Base-by-base conservation (phyloP, 768 basidiomycete genomes). In the Trametes cinnabarina region DNA sequence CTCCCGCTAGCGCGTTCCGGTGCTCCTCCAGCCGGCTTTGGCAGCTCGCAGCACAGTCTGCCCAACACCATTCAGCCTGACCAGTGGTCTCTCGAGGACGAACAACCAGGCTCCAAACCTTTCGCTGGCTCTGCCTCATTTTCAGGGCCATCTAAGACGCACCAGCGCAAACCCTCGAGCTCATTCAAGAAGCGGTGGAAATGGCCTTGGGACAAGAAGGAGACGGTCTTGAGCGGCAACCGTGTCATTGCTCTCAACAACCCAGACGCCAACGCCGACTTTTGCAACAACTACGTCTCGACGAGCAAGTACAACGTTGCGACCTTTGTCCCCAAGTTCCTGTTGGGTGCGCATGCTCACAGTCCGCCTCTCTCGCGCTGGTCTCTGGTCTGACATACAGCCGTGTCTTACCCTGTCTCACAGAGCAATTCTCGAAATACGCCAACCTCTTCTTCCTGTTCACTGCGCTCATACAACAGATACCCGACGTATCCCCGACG, bases 401-500 rank as follows among this genome's bases (percentile, higher is more conserved):
- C 23, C 57, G 65, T 57, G n/a, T 22, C 17, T 28, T 65, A 41
- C 35, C 26, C 15, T 34, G 55, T 15, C 25, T 26, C 48, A 6
- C 74, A 96, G 95, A 96, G 71, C 94, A 98, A 84, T 97, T 98
- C 78, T 94, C 92, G 42, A 93, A 97, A 83, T 98, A 98, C 71
- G 96, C 97, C 64, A 98, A 99, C 70, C 51, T 98, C 60, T 99
- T 99, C 80, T 99, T 99, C 81, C 79, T 99, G 57, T 98, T 99
- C 78, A 98, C 96, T 28, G 93, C 93, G 19, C 87, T 82, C 73
- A 98, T 98, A 47, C 96, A 98, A 68, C 97, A 99, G 76, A 94
- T 99, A 63, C 97, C 97, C 15, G 92, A 86, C 65, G 95, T 99
- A 7, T 99, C 97, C 1, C 97, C 97, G 15, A 98, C 96, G 3